Evolutionary conservation across 139 green algal genomes (phyloP).

Genomic region (Tetratostichococcus sp.): DNA sequence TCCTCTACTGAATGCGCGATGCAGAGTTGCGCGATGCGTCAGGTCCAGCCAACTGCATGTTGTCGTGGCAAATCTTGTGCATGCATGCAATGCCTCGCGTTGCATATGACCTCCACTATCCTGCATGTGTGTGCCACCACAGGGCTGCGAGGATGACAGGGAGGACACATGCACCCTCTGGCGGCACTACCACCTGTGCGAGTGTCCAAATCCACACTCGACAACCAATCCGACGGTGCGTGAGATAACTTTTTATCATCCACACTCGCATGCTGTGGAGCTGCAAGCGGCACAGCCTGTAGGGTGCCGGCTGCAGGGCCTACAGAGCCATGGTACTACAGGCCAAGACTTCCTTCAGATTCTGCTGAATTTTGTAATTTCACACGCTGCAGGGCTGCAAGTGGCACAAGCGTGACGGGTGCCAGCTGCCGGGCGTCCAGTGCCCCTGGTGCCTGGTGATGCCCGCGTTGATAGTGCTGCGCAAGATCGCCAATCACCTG

Average conservation of each 20-base stretch:
- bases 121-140: too few species aligned
- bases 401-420: slow-evolving; percentile 57
- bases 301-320: too few species aligned
- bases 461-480: slow-evolving; percentile 48
- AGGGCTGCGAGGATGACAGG: not conserved
- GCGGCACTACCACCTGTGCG: slow-evolving; percentile 52
- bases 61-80: too few species aligned
- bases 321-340: not conserved
- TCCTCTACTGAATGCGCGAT: too few species aligned
- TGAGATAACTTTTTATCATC: too few species aligned
- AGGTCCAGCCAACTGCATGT: too few species aligned
- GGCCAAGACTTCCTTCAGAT: not conserved
- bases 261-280: too few species aligned
- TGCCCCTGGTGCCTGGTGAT: slow-evolving; percentile 69
- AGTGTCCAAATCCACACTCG: slow-evolving; percentile 29
- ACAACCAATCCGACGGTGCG: slow-evolving; percentile 24
- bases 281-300: too few species aligned
- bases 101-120: too few species aligned
- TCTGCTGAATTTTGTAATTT: too few species aligned
- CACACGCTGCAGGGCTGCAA: slow-evolving; percentile 48
- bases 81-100: too few species aligned
- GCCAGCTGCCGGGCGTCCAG: not conserved
- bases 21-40: too few species aligned
- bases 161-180: slow-evolving; percentile 56
- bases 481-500: slow-evolving; percentile 74